Percentiles rank a stretch among this genome's conserved stretches.
phyloP scores from a whole-genome alignment of 2,329 filamentous ascomycete species.

The Didymella sp. region DNA sequence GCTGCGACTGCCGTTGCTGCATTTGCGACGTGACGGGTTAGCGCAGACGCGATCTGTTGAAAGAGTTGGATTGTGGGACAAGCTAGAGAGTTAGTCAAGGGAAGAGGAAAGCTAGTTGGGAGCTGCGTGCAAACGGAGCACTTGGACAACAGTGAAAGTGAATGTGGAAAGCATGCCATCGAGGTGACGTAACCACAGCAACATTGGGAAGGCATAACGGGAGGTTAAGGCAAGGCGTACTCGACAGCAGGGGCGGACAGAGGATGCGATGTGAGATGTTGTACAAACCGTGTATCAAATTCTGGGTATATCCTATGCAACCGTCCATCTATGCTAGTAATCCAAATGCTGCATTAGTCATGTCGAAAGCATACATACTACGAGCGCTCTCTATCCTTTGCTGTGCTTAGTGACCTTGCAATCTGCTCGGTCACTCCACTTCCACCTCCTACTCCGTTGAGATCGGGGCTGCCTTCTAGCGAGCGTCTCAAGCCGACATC shows the following conservation, averaged over 20 bases:
- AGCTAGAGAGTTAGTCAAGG: not conserved
- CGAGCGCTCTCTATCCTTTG: conserved; percentile 23
- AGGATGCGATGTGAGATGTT: not conserved
- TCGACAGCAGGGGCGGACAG: not conserved
- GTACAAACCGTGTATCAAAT: conserved; percentile 21
- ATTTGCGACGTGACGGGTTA: conserved; percentile 8
- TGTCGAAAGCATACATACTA: conserved; percentile 8
- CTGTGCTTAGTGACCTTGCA: conserved; percentile 37
- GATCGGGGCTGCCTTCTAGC: conserved; percentile 34
- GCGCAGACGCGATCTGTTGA: not conserved
- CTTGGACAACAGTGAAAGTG: conserved; percentile 5
- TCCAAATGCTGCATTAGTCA: conserved; percentile 10
- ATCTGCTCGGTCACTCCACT: conserved; percentile 45
- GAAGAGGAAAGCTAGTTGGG: not conserved
- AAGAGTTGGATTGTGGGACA: not conserved
- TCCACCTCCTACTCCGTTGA: conserved; percentile 14
- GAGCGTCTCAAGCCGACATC: conserved; percentile 44
- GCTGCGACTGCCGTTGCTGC: not conserved
- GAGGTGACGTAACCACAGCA: not conserved
- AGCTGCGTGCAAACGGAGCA: not conserved
- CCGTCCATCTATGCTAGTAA: conserved; percentile 13
- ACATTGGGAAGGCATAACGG: not conserved
- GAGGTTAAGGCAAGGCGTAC: not conserved
- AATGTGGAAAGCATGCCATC: conserved; percentile 4
- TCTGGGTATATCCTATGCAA: conserved; percentile 23